Conservation (phyloP, 148 eudicot genomes). For the Selenicereus undatus region DNA sequence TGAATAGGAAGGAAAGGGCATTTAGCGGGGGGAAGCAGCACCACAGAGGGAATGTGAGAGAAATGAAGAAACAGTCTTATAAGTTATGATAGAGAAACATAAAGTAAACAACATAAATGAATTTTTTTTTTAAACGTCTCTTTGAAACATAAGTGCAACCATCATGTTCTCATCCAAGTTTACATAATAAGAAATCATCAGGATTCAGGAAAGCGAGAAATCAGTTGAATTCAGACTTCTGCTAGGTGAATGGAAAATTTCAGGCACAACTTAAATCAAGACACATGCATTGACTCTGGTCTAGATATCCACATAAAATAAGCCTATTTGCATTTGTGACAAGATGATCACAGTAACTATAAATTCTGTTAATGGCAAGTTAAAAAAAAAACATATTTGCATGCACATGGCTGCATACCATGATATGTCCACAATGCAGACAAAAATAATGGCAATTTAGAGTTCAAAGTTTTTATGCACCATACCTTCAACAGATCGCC, state of each 20-base stretch:
- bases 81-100: background rate
- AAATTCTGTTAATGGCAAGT: background rate
- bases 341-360: background rate
- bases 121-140: background rate
- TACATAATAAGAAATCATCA: background rate
- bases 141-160: background rate
- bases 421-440: background rate
- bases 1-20: slow-evolving; percentile 27
- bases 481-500: slow-evolving; percentile 88
- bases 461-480: background rate
- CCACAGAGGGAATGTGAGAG: slow-evolving; percentile 5
- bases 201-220: background rate
- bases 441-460: background rate
- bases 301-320: background rate
- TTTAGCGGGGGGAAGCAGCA: background rate
- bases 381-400: background rate
- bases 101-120: background rate
- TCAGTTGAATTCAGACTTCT: slow-evolving; percentile 1
- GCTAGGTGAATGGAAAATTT: background rate
- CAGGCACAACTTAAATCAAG: background rate
- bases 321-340: background rate
- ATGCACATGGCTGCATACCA: background rate
- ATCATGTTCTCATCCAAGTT: slow-evolving; percentile 7
- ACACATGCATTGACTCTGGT: background rate
- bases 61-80: slow-evolving; percentile 5